Evolutionary conservation across 208 protist genomes (phyloP).

Genomic region (Jaenimonas drosophilae): DNA sequence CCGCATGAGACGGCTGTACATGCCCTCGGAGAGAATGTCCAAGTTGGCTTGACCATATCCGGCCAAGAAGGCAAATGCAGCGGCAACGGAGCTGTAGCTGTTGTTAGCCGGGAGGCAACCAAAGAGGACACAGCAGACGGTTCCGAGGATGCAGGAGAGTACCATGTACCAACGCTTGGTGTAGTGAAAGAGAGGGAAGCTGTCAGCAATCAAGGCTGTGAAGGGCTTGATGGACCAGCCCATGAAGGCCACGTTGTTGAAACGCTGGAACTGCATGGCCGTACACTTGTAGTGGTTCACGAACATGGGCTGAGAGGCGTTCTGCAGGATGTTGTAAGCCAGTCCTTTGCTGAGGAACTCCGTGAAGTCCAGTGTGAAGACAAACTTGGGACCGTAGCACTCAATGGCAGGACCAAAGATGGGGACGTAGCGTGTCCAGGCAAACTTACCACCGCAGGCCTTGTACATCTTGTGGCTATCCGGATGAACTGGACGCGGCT

Average conservation of each 20-base stretch:
- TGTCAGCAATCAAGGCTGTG: conserved; percentile 44
- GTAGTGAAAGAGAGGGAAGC: conserved; percentile 56
- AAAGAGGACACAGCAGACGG: conserved; percentile 25
- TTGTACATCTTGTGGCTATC: not conserved
- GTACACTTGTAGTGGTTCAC: conserved; percentile 17
- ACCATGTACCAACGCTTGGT: conserved; percentile 69
- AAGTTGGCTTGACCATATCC: conserved; percentile 50
- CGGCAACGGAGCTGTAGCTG: conserved; percentile 15
- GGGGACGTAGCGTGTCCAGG: not conserved
- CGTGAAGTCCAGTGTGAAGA: conserved; percentile 12
- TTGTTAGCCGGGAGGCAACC: conserved; percentile 27
- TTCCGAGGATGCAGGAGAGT: conserved; percentile 28
- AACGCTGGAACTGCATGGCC: conserved; percentile 29
- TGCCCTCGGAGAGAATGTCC: conserved; percentile 68
- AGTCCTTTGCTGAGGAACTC: conserved; percentile 29
- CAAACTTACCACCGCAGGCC: not conserved
- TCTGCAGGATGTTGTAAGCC: conserved; percentile 21
- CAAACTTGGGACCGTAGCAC: conserved; percentile 21
- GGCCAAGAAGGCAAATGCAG: conserved; percentile 42
- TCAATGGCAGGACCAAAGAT: conserved; percentile 13
- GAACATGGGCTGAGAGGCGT: conserved; percentile 34
- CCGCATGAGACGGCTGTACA: conserved; percentile 69
- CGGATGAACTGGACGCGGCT: not conserved
- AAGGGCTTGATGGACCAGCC: conserved; percentile 64
- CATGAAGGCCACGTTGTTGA: conserved; percentile 19